Conservation (phyloP, 163 green algal species). For the Picocystis sp. region DNA sequence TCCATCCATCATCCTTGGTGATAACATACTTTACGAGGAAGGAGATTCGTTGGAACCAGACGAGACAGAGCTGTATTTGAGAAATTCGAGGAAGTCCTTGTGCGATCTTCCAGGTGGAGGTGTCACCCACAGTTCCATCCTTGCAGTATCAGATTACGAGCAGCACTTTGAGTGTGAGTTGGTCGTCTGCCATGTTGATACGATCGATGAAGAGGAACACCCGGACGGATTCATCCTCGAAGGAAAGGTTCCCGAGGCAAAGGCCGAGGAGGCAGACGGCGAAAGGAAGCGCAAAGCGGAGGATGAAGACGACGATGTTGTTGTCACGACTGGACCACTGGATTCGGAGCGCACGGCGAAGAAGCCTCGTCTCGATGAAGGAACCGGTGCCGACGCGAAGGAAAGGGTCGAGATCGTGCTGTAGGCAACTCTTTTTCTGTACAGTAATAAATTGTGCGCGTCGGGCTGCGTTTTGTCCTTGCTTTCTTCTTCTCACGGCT, state of each 20-base stretch:
- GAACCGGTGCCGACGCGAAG: too few relatives aligned
- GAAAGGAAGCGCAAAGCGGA: constrained; percentile 5
- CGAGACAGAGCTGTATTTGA: constrained; percentile 34
- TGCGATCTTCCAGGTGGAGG: constrained; percentile 28
- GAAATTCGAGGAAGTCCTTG: constrained; percentile 18
- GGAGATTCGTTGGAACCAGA: constrained; percentile 42
- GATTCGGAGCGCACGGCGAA: too few relatives aligned
- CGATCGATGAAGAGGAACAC: constrained; percentile 37
- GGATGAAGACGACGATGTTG: constrained; percentile 5
- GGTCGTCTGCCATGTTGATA: constrained; percentile 18
- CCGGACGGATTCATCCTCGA: constrained; percentile 40
- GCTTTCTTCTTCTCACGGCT: too few relatives aligned
- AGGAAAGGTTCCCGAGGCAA: constrained; percentile 6
- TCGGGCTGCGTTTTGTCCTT: too few relatives aligned
- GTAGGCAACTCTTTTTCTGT: too few relatives aligned
- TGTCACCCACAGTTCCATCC: background rate
- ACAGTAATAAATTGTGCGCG: too few relatives aligned
- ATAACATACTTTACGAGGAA: constrained; percentile 44
- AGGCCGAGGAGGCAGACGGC: constrained; percentile 4
- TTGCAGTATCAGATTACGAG: constrained; percentile 1
- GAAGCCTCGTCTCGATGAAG: too few relatives aligned
- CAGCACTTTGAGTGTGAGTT: constrained; percentile 8
- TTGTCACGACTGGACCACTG: background rate
- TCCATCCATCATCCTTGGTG: constrained; percentile 36
- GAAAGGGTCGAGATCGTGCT: too few relatives aligned